Evolutionary conservation across 768 basidiomycete genomes (phyloP), one percentile per base, ranked within the genome.

Genomic region (Phlebiopsis gigantea): DNA sequence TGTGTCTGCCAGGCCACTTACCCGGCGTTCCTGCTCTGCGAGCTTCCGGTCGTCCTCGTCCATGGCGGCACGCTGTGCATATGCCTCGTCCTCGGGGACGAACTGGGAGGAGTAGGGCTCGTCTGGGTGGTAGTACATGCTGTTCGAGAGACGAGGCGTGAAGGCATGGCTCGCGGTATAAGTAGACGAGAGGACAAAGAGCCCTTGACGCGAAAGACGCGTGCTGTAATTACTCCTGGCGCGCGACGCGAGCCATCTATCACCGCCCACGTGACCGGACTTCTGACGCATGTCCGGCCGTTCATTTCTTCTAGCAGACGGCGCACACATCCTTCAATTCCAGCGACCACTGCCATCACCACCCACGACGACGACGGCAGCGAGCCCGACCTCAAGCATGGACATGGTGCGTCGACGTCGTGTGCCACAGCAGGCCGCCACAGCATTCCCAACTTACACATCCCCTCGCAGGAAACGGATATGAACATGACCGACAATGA

Each of bases 401-500:
- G 57, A 63, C 43, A 57, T 56, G 42, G 62, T 63, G 49, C 17
- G 28, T 44, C 26, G 15, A 19, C 19, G 42, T 46, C 14, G 4
- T 25, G n/a, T 12, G 34, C 7, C 4, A 44, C 25, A 4, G 34
- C 24, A 25, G n/a, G n/a, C n/a, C 34, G 12, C 17, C 47, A 25
- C 24, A 57, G 10, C 46, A n/a, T 41, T 4, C 31, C 24, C 50
- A 51, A 51, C 50, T 34, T 31, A 31, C 50, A 31, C 50, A 60
- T 51, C 43, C 29, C 34, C 34, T 2, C 21, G 54, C 44, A 58
- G 57, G 47, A 51, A 58, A 31, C 57, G 43, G 55, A 60, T 41
- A 66, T 64, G 64, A 60, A 63, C 61, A 62, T 64, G 61, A 62
- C 63, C 41, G 56, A 56, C 49, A 39, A 42, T 17, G 54, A 55